Conservation (phyloP, 768 basidiomycete species). For the Exidia glandulosa region DNA sequence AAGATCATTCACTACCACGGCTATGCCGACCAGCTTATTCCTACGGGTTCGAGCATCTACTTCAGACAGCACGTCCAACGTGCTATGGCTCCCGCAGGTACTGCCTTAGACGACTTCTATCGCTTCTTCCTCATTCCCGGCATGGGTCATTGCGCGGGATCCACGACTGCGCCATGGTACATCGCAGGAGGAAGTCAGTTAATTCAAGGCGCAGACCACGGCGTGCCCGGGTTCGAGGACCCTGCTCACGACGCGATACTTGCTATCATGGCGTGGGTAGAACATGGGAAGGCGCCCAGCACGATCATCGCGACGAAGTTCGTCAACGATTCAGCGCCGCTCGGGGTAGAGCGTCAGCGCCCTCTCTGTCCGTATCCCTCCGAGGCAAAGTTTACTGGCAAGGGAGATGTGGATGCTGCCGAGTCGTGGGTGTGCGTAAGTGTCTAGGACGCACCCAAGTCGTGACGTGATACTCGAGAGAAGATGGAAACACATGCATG, state of each 20-base stretch:
- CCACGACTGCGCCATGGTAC: conserved; percentile 3
- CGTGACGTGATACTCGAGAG: too few species aligned
- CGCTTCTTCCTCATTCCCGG: conserved; percentile 23
- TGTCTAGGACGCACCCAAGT: too few species aligned
- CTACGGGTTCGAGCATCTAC: conserved; percentile 16
- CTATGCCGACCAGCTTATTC: conserved; percentile 9
- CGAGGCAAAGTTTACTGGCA: background rate
- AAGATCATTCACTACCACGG: conserved; percentile 19
- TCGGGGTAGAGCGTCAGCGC: background rate
- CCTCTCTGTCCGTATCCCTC: background rate
- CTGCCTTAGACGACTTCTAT: conserved; percentile 18
- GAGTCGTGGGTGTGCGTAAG: too few species aligned
- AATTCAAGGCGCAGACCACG: background rate
- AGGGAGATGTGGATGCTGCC: background rate
- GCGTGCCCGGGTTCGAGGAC: background rate
- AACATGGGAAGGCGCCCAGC: background rate
- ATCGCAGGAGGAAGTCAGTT: background rate
- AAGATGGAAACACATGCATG: too few species aligned
- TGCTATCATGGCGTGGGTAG: background rate
- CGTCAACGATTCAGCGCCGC: background rate
- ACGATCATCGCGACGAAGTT: background rate
- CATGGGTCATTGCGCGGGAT: conserved; percentile 22
- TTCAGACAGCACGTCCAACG: conserved; percentile 13
- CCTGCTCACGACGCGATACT: background rate
- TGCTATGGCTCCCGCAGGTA: conserved; percentile 11